Evolutionary conservation across 805 yeast genomes (phyloP).

Genomic region (Sugiyamaella lignohabitans): DNA sequence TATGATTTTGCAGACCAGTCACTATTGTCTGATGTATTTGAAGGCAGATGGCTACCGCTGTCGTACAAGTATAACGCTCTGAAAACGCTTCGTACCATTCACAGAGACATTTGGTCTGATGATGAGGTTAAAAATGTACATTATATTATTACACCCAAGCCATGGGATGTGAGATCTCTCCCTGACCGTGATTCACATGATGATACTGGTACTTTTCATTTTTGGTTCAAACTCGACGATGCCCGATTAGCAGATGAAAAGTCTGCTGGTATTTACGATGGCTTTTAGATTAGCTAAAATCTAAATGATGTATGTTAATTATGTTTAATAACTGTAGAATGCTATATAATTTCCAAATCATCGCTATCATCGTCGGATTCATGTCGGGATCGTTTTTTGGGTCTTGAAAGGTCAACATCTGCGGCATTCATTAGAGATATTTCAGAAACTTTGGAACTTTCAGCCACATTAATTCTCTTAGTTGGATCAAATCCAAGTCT

Average conservation of each 20-base stretch:
- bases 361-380: slow-evolving; percentile 34
- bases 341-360: slow-evolving; percentile 27
- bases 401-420: slow-evolving; percentile 7
- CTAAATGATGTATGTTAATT: not conserved
- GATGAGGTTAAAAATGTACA: slow-evolving; percentile 50
- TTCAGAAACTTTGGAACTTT: slow-evolving; percentile 30
- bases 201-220: slow-evolving; percentile 42
- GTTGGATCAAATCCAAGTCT: slow-evolving; percentile 28
- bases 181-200: slow-evolving; percentile 31
- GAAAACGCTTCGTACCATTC: slow-evolving; percentile 44
- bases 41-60: slow-evolving; percentile 44
- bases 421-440: slow-evolving; percentile 13
- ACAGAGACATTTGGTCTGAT: slow-evolving; percentile 42
- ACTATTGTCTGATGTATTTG: slow-evolving; percentile 47
- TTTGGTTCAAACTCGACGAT: slow-evolving; percentile 42
- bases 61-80: slow-evolving; percentile 51
- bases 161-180: slow-evolving; percentile 44
- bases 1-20: slow-evolving; percentile 58
- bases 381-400: slow-evolving; percentile 10
- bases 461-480: slow-evolving; percentile 22
- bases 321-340: not conserved
- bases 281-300: slow-evolving; percentile 5
- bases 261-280: slow-evolving; percentile 11
- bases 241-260: slow-evolving; percentile 15
- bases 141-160: slow-evolving; percentile 53